Evolutionary conservation across 768 basidiomycete genomes (phyloP).

Genomic region (Phylloporus scabripes): DNA sequence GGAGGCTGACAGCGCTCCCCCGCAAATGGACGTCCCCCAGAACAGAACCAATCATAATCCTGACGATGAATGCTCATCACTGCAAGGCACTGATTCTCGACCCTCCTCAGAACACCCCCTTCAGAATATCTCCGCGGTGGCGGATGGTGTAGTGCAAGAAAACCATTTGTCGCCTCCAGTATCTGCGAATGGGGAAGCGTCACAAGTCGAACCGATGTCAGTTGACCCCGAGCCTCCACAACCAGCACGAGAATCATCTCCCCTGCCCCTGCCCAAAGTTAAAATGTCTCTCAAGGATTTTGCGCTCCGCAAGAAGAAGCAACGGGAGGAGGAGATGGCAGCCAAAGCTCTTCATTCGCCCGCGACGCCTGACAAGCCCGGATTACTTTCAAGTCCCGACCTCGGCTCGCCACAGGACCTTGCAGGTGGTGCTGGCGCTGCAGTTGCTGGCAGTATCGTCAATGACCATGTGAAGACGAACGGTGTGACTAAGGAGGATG

Average conservation of each 20-base stretch:
- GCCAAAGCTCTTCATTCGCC: conserved; percentile 27
- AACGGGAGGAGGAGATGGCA: conserved; percentile 41
- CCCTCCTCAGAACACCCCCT: not conserved
- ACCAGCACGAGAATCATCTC: conserved; percentile 19
- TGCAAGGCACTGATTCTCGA: not conserved
- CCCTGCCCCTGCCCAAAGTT: conserved; percentile 44
- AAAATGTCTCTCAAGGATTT: conserved; percentile 56
- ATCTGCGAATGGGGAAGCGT: conserved; percentile 1
- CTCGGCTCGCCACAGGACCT: conserved; percentile 17
- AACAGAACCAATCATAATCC: not conserved
- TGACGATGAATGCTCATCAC: not conserved
- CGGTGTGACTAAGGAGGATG: conserved; percentile 3
- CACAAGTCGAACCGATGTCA: conserved; percentile 8
- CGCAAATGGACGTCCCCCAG: not conserved
- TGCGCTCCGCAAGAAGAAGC: conserved; percentile 48
- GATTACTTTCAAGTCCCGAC: conserved; percentile 17
- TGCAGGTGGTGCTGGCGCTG: not conserved
- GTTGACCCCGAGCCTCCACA: conserved; percentile 6
- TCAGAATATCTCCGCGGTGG: not conserved
- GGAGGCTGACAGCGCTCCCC: not conserved
- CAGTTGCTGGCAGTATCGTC: not conserved
- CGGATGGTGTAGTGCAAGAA: not conserved
- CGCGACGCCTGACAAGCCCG: conserved; percentile 8
- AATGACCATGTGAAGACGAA: conserved; percentile 11
- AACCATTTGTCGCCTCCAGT: not conserved